Evolutionary conservation across 129 eudicot genomes (phyloP).

Genomic region (Escallonia herrerae): DNA sequence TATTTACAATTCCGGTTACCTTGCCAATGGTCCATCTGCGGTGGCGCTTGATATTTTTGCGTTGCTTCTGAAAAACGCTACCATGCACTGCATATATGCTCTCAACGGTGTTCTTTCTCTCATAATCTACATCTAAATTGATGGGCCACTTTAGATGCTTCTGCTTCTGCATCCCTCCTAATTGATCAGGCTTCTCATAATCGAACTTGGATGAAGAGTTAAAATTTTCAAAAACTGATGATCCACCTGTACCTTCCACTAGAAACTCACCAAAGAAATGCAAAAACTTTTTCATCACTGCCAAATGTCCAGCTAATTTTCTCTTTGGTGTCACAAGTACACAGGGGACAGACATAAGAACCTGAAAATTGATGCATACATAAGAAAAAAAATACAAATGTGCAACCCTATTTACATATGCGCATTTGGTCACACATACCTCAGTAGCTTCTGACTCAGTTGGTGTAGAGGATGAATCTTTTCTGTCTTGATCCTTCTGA

Average conservation of each 20-base stretch:
- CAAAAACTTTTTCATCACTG: slow-evolving; percentile 63
- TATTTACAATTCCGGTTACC: slow-evolving; percentile 31
- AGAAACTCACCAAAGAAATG: slow-evolving; percentile 84
- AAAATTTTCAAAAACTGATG: slow-evolving; percentile 60
- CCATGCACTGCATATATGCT: slow-evolving; percentile 34
- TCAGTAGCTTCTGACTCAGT: slow-evolving; percentile 68
- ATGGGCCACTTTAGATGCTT: slow-evolving; percentile 54
- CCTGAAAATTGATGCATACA: slow-evolving; percentile 48
- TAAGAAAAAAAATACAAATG: slow-evolving; percentile 17
- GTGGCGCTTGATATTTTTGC: slow-evolving; percentile 69
- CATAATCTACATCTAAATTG: slow-evolving; percentile 36
- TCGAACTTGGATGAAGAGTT: slow-evolving; percentile 51
- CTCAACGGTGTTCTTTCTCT: slow-evolving; percentile 30
- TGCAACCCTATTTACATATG: background rate
- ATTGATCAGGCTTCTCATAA: slow-evolving; percentile 46
- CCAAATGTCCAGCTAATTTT: slow-evolving; percentile 85
- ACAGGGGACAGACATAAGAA: slow-evolving; percentile 85
- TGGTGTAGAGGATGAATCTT: slow-evolving; percentile 37
- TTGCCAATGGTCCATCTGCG: slow-evolving; percentile 84
- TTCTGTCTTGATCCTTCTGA: slow-evolving; percentile 55
- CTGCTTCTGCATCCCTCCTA: slow-evolving; percentile 40
- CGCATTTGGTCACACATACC: slow-evolving; percentile 37
- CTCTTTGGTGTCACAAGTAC: slow-evolving; percentile 93
- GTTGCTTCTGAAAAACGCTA: slow-evolving; percentile 44
- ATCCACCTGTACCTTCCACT: slow-evolving; percentile 98